Base-by-base conservation (phyloP, 306 rosid genomes). In the Bauhinia variegata region DNA sequence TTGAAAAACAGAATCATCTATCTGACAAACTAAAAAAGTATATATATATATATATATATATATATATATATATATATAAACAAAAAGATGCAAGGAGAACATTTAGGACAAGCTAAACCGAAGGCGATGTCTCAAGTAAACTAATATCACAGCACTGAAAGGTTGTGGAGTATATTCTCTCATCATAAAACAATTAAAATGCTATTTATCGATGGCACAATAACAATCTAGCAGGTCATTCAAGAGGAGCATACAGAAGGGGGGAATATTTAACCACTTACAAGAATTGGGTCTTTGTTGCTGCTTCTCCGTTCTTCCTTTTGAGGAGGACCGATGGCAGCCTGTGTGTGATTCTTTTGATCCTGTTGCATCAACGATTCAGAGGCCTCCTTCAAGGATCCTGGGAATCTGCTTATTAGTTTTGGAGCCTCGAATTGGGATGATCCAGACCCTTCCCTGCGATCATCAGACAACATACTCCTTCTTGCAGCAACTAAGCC, bases 401-500 rank as follows among this genome's bases (percentile, higher is more conserved):
- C 97, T 0, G 97, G 95, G 68, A 90, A 90, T 79, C 92, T 86
- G 52, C 88, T 81, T 43, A 86, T 82, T 41, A 85, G 84, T 79
- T 95, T 90, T 38, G 92, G 79, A 70, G 81, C 85, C 60, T 86
- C 96, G 1, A 72, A 54, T 62, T 95, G 96, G 14, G 96, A 85
- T 41, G 99, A 83, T 67, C 82, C 82, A 4, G 95, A 82, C 75
- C 96, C 77, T 64, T 88, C 93, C 81, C 92, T 74, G 65, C 83
- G 85, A 66, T 93, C 99, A n/a, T 90, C 97, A 19, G 89, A 81
- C 70, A 95, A 63, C 87, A 82, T 80, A 71, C 95, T 86, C 78
- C 89, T 90, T 73, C 99, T 86, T 7, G 88, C 97, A 11, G 91
- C 98, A 54, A 86, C 97, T 75, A 89, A 77, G 72, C 97, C 96